These are phyloP conservation scores for Mariannaea elegans DNA, from an alignment of 2,329 filamentous ascomycete species.

Conservation along the genomic window DNA sequence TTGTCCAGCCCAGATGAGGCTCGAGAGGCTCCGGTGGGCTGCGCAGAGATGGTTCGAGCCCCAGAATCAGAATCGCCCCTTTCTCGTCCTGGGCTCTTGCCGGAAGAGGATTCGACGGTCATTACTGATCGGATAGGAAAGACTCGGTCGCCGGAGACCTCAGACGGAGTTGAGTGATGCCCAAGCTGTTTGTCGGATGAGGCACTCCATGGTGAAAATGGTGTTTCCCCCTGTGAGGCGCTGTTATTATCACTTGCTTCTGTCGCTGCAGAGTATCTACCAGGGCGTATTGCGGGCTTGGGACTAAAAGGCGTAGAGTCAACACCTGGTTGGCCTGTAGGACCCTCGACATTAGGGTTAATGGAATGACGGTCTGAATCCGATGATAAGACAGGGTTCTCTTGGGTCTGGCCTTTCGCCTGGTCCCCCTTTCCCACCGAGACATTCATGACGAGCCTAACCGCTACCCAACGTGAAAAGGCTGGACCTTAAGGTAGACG, in stretches of 20 bases:
- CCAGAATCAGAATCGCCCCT: slow-evolving; percentile 49
- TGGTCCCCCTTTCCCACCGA: slow-evolving; percentile 24
- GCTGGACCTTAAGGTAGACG: slow-evolving; percentile 10
- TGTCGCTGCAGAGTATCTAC: slow-evolving; percentile 26
- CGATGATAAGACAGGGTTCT: not conserved
- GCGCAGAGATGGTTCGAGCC: slow-evolving; percentile 41
- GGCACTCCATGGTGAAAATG: slow-evolving; percentile 53
- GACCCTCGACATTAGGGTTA: slow-evolving; percentile 20
- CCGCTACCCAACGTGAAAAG: slow-evolving; percentile 29
- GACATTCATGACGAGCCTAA: slow-evolving; percentile 34
- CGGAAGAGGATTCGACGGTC: slow-evolving; percentile 68
- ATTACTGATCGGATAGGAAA: slow-evolving; percentile 86
- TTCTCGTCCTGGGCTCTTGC: slow-evolving; percentile 52
- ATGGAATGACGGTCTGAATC: slow-evolving; percentile 22
- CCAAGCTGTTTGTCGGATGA: slow-evolving; percentile 52
- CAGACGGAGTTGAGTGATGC: slow-evolving; percentile 45
- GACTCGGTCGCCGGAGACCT: slow-evolving; percentile 66
- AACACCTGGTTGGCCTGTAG: slow-evolving; percentile 5
- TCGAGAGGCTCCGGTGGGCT: slow-evolving; percentile 42
- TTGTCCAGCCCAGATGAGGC: slow-evolving; percentile 41
- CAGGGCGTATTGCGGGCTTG: slow-evolving; percentile 17
- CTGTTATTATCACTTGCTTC: slow-evolving; percentile 33
- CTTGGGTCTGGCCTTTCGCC: slow-evolving; percentile 10
- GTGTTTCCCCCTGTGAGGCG: slow-evolving; percentile 30
- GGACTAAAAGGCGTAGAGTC: slow-evolving; percentile 12